Evolutionary conservation across 2,329 filamentous ascomycete species (phyloP).

Genomic region (Colletotrichum camelliae): DNA sequence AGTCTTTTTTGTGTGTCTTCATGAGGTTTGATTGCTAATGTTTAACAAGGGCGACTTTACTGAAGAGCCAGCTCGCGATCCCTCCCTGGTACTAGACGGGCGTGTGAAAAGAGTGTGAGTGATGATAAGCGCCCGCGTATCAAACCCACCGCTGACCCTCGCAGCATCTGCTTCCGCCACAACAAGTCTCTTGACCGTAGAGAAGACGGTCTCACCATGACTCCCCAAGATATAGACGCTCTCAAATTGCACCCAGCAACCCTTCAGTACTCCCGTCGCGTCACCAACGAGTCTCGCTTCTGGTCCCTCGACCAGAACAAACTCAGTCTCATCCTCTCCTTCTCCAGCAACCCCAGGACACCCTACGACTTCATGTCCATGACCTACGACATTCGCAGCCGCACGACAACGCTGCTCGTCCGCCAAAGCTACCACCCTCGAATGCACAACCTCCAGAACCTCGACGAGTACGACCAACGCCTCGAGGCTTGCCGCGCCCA

Average conservation of each 20-base stretch:
- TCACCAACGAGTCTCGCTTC: constrained; percentile 44
- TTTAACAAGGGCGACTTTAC: constrained; percentile 13
- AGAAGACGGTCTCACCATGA: constrained; percentile 41
- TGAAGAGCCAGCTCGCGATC: constrained; percentile 13
- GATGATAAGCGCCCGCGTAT: accelerated
- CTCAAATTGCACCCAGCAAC: constrained; percentile 44
- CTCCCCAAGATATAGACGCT: constrained; percentile 35
- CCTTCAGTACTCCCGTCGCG: constrained; percentile 41
- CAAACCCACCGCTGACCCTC: neutral
- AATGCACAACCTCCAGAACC: constrained; percentile 45
- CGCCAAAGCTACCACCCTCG: constrained; percentile 48
- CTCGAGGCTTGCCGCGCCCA: constrained; percentile 48
- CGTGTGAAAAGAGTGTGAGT: constrained; percentile 40
- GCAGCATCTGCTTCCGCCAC: constrained; percentile 41
- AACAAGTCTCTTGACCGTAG: constrained; percentile 34
- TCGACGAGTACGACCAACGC: constrained; percentile 51
- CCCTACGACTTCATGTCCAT: constrained; percentile 54
- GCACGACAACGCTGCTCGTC: constrained; percentile 45
- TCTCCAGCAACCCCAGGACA: constrained; percentile 47
- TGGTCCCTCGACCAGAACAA: constrained; percentile 43
- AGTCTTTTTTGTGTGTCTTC: accelerated
- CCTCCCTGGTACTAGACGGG: constrained; percentile 31
- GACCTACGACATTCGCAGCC: constrained; percentile 45
- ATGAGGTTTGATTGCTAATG: neutral
- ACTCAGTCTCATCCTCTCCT: constrained; percentile 48